Conservation (phyloP, 129 eudicot species). For the Flaveria sonorensis region DNA sequence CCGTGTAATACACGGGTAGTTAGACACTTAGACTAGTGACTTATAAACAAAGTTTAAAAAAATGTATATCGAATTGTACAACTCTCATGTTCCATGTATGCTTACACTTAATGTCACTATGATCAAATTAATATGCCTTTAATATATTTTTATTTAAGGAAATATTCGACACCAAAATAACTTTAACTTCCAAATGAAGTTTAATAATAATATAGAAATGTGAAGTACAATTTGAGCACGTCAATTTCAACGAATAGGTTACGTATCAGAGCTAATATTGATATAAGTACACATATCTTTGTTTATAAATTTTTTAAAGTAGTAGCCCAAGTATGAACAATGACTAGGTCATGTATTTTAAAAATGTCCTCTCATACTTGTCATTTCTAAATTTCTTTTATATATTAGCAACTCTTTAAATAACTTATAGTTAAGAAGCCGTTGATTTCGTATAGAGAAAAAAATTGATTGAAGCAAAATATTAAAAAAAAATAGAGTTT, state of each 20-base stretch:
- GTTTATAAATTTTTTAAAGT: too few species aligned
- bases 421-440: too few species aligned
- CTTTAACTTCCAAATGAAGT: neutral
- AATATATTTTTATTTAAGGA: neutral
- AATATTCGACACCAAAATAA: neutral
- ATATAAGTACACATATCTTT: neutral
- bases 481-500: too few species aligned
- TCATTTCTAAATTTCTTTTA: too few species aligned
- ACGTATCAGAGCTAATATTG: neutral
- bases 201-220: neutral
- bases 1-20: too few species aligned
- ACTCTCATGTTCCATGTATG: constrained; percentile 32
- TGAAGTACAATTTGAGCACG: neutral
- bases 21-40: too few species aligned
- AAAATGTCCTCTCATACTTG: too few species aligned
- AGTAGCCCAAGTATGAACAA: too few species aligned
- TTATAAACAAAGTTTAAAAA: constrained; percentile 23
- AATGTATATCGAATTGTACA: constrained; percentile 27
- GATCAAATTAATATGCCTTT: constrained; percentile 7
- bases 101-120: constrained; percentile 28
- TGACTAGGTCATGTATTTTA: too few species aligned
- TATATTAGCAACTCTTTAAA: too few species aligned
- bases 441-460: too few species aligned
- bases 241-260: neutral
- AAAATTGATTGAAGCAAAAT: too few species aligned